phyloP scores from a whole-genome alignment of 1,139 yeast species.

The Arxiozyma bovina region DNA sequence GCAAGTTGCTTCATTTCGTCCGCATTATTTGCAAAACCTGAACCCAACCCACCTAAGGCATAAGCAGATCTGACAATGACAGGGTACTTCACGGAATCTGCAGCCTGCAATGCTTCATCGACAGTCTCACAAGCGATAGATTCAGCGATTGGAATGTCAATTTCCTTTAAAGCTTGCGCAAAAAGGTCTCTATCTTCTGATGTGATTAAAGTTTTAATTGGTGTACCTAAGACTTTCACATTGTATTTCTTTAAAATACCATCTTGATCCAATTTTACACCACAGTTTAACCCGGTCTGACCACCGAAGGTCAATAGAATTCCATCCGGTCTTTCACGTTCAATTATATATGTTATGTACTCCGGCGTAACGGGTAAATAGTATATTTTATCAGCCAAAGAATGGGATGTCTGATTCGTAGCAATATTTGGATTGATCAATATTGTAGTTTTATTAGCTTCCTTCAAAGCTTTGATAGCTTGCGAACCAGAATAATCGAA shows the following conservation, averaged over 20 bases:
- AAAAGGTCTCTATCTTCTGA: constrained; percentile 96
- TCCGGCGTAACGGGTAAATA: constrained; percentile 95
- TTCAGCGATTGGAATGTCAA: constrained; percentile 90
- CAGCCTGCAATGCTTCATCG: constrained; percentile 87
- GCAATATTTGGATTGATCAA: constrained; percentile 96
- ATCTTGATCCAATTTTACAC: constrained; percentile 86
- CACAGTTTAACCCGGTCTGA: constrained; percentile 93
- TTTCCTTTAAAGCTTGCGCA: constrained; percentile 89
- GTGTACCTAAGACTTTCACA: constrained; percentile 94
- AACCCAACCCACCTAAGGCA: constrained; percentile 96
- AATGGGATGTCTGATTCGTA: constrained; percentile 93
- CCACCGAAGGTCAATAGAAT: constrained; percentile 95
- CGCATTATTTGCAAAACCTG: constrained; percentile 86
- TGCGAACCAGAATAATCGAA: constrained; percentile 97
- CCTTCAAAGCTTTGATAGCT: constrained; percentile 91
- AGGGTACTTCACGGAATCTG: constrained; percentile 82
- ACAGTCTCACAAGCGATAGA: constrained; percentile 90
- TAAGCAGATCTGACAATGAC: constrained; percentile 96
- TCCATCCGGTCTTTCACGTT: constrained; percentile 94
- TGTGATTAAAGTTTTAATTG: constrained; percentile 87
- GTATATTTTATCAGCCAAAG: constrained; percentile 90
- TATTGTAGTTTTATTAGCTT: constrained; percentile 76
- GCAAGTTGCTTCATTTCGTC: constrained; percentile 79
- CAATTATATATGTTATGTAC: constrained; percentile 86
- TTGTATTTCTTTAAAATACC: constrained; percentile 87